phyloP scores from a whole-genome alignment of 2,329 filamentous ascomycete species.

The Diaporthe vaccinii region DNA sequence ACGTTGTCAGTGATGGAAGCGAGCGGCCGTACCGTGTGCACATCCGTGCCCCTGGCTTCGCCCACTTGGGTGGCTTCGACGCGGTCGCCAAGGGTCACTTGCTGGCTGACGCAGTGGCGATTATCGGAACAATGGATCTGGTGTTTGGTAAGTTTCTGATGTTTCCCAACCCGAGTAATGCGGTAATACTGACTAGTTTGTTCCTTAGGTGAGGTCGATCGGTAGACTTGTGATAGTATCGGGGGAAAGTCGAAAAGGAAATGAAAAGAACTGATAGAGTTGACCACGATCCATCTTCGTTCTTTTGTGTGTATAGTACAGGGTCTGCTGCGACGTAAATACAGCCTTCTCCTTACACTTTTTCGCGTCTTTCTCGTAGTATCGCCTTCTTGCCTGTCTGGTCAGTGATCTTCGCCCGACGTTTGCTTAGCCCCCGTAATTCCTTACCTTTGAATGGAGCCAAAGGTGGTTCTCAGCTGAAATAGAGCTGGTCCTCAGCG shows the following conservation, averaged over 20 bases:
- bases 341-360: slow-evolving; percentile 31
- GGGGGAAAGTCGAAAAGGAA: slow-evolving; percentile 45
- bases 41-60: slow-evolving; percentile 96
- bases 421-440: background rate
- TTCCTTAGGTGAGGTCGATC: slow-evolving; percentile 70
- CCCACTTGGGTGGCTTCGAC: slow-evolving; percentile 94
- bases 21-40: slow-evolving; percentile 98
- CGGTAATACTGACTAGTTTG: slow-evolving; percentile 50
- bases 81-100: slow-evolving; percentile 93
- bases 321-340: slow-evolving; percentile 26
- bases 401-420: background rate
- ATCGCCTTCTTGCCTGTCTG: background rate
- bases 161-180: background rate
- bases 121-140: slow-evolving; percentile 91
- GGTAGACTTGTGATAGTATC: slow-evolving; percentile 55
- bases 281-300: slow-evolving; percentile 18
- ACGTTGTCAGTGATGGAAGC: slow-evolving; percentile 93
- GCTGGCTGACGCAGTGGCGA: slow-evolving; percentile 94
- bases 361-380: background rate
- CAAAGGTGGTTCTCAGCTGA: background rate
- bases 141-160: slow-evolving; percentile 79
- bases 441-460: background rate
- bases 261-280: slow-evolving; percentile 38
- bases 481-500: background rate
- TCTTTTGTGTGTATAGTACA: slow-evolving; percentile 35